Conservation (phyloP, 2,329 filamentous ascomycete species). For the Rutstroemia sp. region DNA sequence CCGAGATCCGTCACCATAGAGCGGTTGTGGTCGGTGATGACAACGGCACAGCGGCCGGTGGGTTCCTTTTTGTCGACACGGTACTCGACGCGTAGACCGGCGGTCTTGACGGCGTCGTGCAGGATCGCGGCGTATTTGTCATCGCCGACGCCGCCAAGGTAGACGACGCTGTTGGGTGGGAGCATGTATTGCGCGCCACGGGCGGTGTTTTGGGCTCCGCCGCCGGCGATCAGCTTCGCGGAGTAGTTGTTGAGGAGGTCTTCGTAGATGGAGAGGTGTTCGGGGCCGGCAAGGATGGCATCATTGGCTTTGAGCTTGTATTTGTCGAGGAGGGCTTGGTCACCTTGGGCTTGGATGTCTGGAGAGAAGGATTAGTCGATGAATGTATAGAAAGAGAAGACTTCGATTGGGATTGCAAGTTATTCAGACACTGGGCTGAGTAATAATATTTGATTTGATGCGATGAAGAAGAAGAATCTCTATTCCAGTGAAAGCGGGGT, state of each 20-base stretch:
- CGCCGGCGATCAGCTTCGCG: conserved; percentile 90
- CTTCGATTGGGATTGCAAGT: too few species aligned
- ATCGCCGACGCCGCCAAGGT: conserved; percentile 86
- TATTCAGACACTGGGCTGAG: background rate
- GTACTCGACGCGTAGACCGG: conserved; percentile 90
- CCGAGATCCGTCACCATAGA: conserved; percentile 92
- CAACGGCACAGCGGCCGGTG: conserved; percentile 89
- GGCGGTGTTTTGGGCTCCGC: conserved; percentile 95
- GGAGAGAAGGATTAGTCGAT: conserved; percentile 11
- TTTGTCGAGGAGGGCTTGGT: conserved; percentile 80
- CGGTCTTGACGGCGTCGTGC: conserved; percentile 75
- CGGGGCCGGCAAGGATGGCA: conserved; percentile 89
- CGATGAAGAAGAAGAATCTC: background rate
- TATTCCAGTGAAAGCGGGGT: background rate
- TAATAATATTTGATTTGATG: background rate
- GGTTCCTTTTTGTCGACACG: conserved; percentile 76
- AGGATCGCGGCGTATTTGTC: conserved; percentile 94
- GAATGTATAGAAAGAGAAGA: background rate
- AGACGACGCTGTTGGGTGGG: conserved; percentile 80
- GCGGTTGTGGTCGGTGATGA: conserved; percentile 95
- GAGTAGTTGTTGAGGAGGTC: conserved; percentile 88
- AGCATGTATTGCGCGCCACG: conserved; percentile 96
- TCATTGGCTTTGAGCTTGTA: conserved; percentile 94
- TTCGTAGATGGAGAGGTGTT: conserved; percentile 86
- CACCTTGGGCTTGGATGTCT: conserved; percentile 88